Base-by-base conservation (phyloP, 306 rosid species). In the Mimosa bimucronata region DNA sequence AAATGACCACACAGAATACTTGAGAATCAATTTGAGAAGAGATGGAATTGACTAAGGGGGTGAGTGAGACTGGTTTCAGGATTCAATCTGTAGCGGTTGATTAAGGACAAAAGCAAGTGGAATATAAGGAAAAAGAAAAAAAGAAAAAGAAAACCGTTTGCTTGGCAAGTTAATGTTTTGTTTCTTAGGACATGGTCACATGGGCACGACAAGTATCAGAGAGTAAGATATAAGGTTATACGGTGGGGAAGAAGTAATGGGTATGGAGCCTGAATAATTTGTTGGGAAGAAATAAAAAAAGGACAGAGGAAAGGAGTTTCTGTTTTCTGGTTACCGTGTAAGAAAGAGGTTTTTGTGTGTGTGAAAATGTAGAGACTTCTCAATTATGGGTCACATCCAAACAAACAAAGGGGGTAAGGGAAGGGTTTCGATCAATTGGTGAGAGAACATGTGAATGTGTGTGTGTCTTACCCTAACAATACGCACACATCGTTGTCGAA, bases 41-140 rank as follows among this genome's bases (percentile, higher is more conserved):
- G 44, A 57, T 66, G 41, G 75, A 66, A 84, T 71, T 74, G 75
- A 55, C 75, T n/a, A 19, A 31, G 53, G 25, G 7, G n/a, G 55
- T 2, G 18, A 0, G 52, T 40, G 23, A 76, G 57, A 30, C n/a
- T 15, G 57, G 60, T n/a, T 53, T 53, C 57, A 29, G 23, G 73
- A 74, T 73, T 82, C 83, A 81, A 81, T 84, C 18, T 80, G 81
- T 14, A 69, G 80, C 75, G 76, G 79, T 68, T 81, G 79, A 81
- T 83, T 79, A 71, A 66, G 84, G 85, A 83, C 44, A 76, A 55
- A 80, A 77, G 81, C 73, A 74, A 41, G 71, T 61, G 16, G 75
- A 50, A 50, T 34, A 2, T 34, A 34, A 34, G 38, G 38, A 34
- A 34, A 34, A 34, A 34, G 38, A 34, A 34, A n/a, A n/a, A n/a